A percentile compares a stretch with the other conserved stretches of the same genome.
Evolutionary conservation across 257 asterid species (phyloP).

Genomic region (Sherardia arvensis): DNA sequence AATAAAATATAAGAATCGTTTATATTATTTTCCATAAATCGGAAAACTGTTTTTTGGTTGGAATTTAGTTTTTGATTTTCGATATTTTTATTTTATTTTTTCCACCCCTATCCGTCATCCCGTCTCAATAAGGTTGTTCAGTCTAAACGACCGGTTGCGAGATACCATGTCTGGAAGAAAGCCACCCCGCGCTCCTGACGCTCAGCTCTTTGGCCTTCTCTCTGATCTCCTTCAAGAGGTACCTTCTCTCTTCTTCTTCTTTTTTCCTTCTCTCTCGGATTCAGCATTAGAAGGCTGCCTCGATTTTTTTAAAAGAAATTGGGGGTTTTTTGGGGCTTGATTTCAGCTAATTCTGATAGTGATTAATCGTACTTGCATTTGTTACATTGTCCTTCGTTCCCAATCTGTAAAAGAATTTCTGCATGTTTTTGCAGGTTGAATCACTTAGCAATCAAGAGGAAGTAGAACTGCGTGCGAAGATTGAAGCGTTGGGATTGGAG

Average conservation of each 20-base stretch:
- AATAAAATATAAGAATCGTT: no score
- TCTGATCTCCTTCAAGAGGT: constrained; percentile 80
- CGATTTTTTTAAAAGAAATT: background rate
- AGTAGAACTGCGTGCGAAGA: constrained; percentile 89
- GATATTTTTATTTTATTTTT: no score
- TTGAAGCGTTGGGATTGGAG: constrained; percentile 71
- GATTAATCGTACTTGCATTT: background rate
- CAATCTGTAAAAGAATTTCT: no score
- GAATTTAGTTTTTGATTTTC: no score
- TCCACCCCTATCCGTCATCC: no score
- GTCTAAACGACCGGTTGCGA: constrained; percentile 5
- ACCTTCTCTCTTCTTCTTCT: background rate
- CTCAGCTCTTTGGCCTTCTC: constrained; percentile 71
- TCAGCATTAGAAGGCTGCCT: background rate
- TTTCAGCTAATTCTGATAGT: background rate
- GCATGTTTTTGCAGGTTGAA: constrained; percentile 54
- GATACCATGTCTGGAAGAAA: constrained; percentile 37
- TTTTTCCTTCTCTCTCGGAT: background rate
- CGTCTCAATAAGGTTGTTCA: no score
- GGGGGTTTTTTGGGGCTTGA: background rate
- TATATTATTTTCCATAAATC: no score
- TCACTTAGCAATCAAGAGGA: constrained; percentile 87
- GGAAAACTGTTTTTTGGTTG: no score
- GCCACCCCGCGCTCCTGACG: constrained; percentile 43
- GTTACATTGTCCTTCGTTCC: background rate